Conservation (phyloP, 805 yeast species). For the Myxozyma vanderwaltii region DNA sequence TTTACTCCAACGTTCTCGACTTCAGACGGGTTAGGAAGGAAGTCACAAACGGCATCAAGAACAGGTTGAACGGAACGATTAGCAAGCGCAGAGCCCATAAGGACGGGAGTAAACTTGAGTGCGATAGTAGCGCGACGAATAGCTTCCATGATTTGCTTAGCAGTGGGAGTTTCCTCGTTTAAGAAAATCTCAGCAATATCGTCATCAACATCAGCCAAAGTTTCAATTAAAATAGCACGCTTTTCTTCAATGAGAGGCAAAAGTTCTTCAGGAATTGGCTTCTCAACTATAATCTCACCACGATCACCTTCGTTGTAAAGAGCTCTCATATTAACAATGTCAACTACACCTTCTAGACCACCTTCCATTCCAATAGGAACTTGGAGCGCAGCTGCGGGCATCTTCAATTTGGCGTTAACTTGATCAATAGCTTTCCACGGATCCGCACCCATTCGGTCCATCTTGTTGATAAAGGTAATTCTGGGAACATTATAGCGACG, state of each 20-base stretch:
- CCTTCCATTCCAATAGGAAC: slow-evolving; percentile 96
- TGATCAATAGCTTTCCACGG: slow-evolving; percentile 96
- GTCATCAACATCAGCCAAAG: slow-evolving; percentile 96
- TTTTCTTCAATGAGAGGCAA: slow-evolving; percentile 85
- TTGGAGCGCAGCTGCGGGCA: slow-evolving; percentile 96
- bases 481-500: slow-evolving; percentile 97
- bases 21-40: slow-evolving; percentile 93
- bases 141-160: slow-evolving; percentile 80
- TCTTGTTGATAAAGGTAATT: slow-evolving; percentile 92
- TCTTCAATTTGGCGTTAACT: slow-evolving; percentile 79
- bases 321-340: slow-evolving; percentile 84
- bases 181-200: slow-evolving; percentile 91
- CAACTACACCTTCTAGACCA: slow-evolving; percentile 83
- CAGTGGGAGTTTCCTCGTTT: slow-evolving; percentile 86
- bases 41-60: slow-evolving; percentile 93
- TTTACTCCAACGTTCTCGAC: slow-evolving; percentile 89
- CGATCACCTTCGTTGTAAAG: slow-evolving; percentile 85
- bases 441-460: slow-evolving; percentile 99
- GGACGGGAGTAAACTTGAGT: slow-evolving; percentile 96
- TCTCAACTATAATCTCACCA: slow-evolving; percentile 72
- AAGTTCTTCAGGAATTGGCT: slow-evolving; percentile 75
- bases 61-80: slow-evolving; percentile 95
- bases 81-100: slow-evolving; percentile 98
- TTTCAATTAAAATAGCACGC: slow-evolving; percentile 82
- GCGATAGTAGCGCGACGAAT: slow-evolving; percentile 95